A percentile compares a stretch with the other conserved stretches of the same genome.
These are phyloP conservation scores for Opeltia flavorubescens DNA, from an alignment of 495 filamentous ascomycete species.

Conservation along the genomic window DNA sequence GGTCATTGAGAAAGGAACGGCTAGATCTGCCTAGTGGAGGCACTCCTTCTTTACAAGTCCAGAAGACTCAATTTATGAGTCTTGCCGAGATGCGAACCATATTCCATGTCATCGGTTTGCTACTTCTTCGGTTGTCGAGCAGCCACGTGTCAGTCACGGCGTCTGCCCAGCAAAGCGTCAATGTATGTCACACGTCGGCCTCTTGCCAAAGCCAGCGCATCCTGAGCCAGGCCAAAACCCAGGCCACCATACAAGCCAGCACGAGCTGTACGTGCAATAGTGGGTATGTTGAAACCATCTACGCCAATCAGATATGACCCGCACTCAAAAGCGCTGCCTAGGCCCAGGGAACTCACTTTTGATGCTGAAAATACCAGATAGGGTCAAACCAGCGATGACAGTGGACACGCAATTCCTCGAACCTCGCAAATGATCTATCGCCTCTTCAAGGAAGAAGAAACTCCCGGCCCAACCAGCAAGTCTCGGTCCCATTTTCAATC, in stretches of 20 bases:
- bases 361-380: constrained; percentile 74
- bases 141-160: no score
- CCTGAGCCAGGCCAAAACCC: constrained; percentile 68
- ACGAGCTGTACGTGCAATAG: constrained; percentile 72
- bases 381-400: constrained; percentile 62
- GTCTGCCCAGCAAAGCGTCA: constrained; percentile 43
- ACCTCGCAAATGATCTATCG: constrained; percentile 61
- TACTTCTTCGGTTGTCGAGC: neutral
- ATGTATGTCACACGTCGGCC: constrained; percentile 61
- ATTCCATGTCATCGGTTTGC: neutral
- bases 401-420: constrained; percentile 61
- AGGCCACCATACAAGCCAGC: constrained; percentile 65
- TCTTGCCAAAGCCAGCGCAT: constrained; percentile 44
- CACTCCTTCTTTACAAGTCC: no score
- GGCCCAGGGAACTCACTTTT: constrained; percentile 51
- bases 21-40: no score
- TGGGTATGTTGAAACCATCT: constrained; percentile 73
- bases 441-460: constrained; percentile 68
- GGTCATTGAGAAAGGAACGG: no score
- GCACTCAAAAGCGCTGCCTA: no score
- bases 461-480: constrained; percentile 49
- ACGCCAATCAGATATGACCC: neutral
- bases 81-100: no score
- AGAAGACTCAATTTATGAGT: no score
- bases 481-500: constrained; percentile 57